These are phyloP conservation scores for Tetracentron sinense DNA, from an alignment of 164 flowering plant species.

Conservation along the genomic window DNA sequence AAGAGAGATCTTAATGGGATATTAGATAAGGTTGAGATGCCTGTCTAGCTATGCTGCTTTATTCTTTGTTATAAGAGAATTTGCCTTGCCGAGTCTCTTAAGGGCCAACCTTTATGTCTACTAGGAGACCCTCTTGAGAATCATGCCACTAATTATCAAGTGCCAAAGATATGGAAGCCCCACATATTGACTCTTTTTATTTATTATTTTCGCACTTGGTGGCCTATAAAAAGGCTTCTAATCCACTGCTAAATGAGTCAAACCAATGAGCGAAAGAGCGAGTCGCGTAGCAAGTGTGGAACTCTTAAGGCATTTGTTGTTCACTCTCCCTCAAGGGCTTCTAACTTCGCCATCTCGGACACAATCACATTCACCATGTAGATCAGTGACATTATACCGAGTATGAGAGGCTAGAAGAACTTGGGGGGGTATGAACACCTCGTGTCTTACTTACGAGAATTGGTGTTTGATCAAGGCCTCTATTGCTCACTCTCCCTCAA, in stretches of 20 bases:
- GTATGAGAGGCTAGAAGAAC: slow-evolving; percentile 13
- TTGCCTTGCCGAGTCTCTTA: neutral
- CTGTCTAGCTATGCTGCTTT: neutral
- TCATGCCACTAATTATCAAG: neutral
- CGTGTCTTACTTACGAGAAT: neutral
- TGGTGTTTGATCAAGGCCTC: slow-evolving; percentile 2
- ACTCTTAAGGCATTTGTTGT: slow-evolving; percentile 27
- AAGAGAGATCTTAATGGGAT: neutral
- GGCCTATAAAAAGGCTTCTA: neutral
- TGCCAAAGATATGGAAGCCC: neutral
- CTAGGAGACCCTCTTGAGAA: neutral
- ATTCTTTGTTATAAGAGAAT: neutral
- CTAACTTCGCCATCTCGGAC: slow-evolving; percentile 8
- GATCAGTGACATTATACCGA: neutral
- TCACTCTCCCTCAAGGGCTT: slow-evolving; percentile 55
- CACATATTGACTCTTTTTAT: neutral
- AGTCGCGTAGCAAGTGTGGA: neutral
- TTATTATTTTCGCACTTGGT: neutral
- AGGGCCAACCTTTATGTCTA: neutral
- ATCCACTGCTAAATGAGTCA: neutral
- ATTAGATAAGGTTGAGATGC: neutral
- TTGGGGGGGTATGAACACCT: slow-evolving; percentile 21
- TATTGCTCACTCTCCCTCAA: slow-evolving; percentile 25
- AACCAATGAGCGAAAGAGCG: neutral
- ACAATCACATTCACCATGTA: too few relatives aligned